phyloP scores from a whole-genome alignment of 2,329 filamentous ascomycete genomes.

The Aspergillus texensis region DNA sequence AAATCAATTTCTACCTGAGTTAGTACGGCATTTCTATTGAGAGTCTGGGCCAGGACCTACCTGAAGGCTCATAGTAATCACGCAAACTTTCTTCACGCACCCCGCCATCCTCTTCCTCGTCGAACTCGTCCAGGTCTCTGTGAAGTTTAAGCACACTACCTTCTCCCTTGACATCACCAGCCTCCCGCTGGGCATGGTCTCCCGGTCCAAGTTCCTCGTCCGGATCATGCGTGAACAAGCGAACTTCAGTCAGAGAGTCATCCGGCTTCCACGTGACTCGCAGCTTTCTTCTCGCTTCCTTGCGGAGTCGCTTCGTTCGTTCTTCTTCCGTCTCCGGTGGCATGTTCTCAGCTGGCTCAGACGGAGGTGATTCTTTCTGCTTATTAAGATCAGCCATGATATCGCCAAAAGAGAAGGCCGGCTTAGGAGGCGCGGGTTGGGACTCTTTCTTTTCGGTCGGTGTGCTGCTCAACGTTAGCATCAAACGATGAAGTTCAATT shows the following conservation, averaged over 20 bases:
- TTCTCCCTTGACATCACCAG: constrained; percentile 61
- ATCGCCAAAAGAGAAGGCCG: constrained; percentile 52
- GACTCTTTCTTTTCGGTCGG: constrained; percentile 40
- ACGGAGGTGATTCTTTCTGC: constrained; percentile 56
- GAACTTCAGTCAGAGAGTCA: constrained; percentile 57
- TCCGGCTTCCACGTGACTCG: constrained; percentile 65
- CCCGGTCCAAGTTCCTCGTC: constrained; percentile 64
- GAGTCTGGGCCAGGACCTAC: constrained; percentile 28
- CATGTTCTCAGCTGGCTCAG: constrained; percentile 54
- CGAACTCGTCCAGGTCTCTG: constrained; percentile 58
- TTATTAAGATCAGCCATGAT: constrained; percentile 56
- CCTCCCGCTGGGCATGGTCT: constrained; percentile 60
- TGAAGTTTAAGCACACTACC: constrained; percentile 54
- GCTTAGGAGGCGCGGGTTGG: constrained; percentile 37
- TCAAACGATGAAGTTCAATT: neutral
- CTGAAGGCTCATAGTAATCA: constrained; percentile 35
- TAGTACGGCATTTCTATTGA: constrained; percentile 2
- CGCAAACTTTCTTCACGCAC: constrained; percentile 45
- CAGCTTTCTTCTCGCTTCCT: constrained; percentile 62
- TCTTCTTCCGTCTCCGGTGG: constrained; percentile 64
- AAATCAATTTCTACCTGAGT: constrained; percentile 43
- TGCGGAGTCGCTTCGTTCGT: constrained; percentile 60
- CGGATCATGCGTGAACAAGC: constrained; percentile 64
- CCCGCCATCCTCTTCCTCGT: constrained; percentile 61
- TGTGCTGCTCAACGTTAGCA: constrained; percentile 30